Evolutionary conservation across 768 basidiomycete genomes (phyloP).

Genomic region (Baorangia bicolor): DNA sequence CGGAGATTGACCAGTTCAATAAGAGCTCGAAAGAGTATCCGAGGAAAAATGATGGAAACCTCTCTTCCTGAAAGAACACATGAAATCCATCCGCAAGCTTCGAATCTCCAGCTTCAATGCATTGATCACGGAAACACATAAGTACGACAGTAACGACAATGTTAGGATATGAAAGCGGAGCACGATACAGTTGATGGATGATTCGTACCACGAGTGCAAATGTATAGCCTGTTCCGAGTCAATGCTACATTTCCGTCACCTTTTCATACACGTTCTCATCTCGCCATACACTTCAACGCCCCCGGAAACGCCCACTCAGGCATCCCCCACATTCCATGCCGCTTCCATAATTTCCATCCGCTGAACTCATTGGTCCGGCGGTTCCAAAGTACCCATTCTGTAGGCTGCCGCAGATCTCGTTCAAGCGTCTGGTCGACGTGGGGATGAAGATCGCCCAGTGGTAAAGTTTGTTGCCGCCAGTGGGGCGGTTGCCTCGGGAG

Average conservation of each 20-base stretch:
- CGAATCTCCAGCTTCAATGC: too few relatives aligned
- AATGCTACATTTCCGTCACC: background rate
- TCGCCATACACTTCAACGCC: background rate
- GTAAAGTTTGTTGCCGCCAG: too few relatives aligned
- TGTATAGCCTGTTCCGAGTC: background rate
- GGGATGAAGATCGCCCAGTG: constrained; percentile 23
- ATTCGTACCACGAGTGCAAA: background rate
- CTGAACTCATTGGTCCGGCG: constrained; percentile 11
- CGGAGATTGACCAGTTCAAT: too few relatives aligned
- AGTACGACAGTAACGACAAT: too few relatives aligned
- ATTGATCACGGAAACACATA: too few relatives aligned
- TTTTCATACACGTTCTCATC: too few relatives aligned
- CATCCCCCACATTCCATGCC: background rate
- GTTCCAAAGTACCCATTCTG: constrained; percentile 10
- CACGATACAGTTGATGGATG: background rate
- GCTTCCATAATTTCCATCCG: constrained; percentile 15
- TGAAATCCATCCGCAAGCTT: too few relatives aligned
- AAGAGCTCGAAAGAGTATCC: too few relatives aligned
- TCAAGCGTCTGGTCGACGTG: constrained; percentile 11
- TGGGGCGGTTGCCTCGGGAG: constrained; percentile 5
- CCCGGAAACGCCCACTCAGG: background rate
- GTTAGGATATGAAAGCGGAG: background rate
- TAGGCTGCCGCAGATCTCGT: constrained; percentile 11
- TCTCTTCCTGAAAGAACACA: too few relatives aligned
- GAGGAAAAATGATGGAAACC: too few relatives aligned